phyloP scores from a whole-genome alignment of 192 early-diverging fungal genomes.

The Allomyces macrogynus region DNA sequence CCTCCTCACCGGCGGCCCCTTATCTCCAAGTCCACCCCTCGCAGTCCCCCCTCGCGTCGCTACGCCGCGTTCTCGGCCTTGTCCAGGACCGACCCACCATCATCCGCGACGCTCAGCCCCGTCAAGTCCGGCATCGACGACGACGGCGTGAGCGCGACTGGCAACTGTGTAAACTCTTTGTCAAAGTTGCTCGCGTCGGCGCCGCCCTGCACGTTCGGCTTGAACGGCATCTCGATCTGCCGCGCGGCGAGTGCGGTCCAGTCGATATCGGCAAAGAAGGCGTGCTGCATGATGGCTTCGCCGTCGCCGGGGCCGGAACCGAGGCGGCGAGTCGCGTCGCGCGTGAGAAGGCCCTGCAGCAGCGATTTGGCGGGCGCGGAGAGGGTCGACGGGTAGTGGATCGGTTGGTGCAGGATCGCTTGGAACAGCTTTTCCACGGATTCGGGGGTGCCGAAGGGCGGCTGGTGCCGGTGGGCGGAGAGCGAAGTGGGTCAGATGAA shows the following conservation, averaged over 20 bases:
- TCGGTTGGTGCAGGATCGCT: not conserved
- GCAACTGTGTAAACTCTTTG: constrained; percentile 84
- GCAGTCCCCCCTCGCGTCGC: too few relatives aligned
- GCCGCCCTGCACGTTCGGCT: constrained; percentile 54
- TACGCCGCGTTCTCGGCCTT: too few relatives aligned
- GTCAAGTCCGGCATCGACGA: constrained; percentile 50
- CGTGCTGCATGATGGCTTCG: constrained; percentile 82
- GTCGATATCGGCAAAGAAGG: constrained; percentile 83
- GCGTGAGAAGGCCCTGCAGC: constrained; percentile 37
- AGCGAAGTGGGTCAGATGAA: too few relatives aligned
- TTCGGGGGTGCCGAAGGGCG: constrained; percentile 1
- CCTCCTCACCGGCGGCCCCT: too few relatives aligned
- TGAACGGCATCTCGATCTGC: constrained; percentile 71
- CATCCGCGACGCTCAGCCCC: not conserved
- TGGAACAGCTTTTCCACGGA: not conserved
- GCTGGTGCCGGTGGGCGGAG: not conserved
- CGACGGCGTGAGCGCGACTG: constrained; percentile 78
- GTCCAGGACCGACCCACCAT: too few relatives aligned
- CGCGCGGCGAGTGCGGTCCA: constrained; percentile 90
- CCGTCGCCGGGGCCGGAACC: constrained; percentile 66
- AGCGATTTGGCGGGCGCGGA: not conserved
- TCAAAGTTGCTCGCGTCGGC: constrained; percentile 97
- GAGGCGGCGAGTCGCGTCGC: constrained; percentile 66
- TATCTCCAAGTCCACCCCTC: too few relatives aligned
- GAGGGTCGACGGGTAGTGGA: not conserved